Evolutionary conservation across 768 basidiomycete genomes (phyloP).

Genomic region (Calocera viscosa): DNA sequence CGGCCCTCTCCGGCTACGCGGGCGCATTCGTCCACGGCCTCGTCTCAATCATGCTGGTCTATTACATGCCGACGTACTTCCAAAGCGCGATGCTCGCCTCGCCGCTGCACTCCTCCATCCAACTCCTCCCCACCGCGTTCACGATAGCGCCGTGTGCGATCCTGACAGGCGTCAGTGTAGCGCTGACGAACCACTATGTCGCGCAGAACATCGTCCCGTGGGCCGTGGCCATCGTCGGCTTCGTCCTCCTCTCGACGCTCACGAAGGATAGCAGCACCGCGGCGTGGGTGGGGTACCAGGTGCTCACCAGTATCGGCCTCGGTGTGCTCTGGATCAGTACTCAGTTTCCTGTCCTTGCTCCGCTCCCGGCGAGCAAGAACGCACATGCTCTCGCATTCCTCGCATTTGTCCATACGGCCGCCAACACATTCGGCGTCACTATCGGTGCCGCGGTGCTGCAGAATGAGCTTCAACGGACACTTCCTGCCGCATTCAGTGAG

Average conservation of each 20-base stretch:
- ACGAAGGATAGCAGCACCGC: conserved; percentile 17
- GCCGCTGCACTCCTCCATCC: conserved; percentile 30
- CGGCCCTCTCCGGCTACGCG: conserved; percentile 24
- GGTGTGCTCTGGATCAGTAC: conserved; percentile 26
- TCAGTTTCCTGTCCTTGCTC: conserved; percentile 31
- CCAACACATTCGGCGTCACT: conserved; percentile 26
- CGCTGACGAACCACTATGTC: conserved; percentile 29
- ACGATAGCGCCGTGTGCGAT: conserved; percentile 32
- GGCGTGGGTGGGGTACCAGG: conserved; percentile 17
- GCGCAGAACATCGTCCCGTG: conserved; percentile 30
- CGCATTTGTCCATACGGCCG: conserved; percentile 18
- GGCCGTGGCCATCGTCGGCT: conserved; percentile 27
- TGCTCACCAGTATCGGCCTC: conserved; percentile 24
- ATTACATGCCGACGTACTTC: conserved; percentile 24
- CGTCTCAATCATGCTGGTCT: conserved; percentile 2
- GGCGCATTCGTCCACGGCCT: not conserved
- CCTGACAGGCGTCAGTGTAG: conserved; percentile 30
- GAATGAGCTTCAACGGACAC: conserved; percentile 24
- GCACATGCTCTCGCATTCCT: conserved; percentile 32
- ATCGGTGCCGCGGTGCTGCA: conserved; percentile 28
- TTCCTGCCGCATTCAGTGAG: conserved; percentile 20
- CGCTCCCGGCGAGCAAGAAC: conserved; percentile 25
- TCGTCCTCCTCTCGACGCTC: conserved; percentile 29
- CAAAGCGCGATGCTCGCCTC: conserved; percentile 30
- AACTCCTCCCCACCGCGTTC: conserved; percentile 31